Percentiles rank a stretch among this genome's conserved stretches.
Conservation (phyloP, 2,329 filamentous ascomycete species). For the Paecilomyces sp. region DNA sequence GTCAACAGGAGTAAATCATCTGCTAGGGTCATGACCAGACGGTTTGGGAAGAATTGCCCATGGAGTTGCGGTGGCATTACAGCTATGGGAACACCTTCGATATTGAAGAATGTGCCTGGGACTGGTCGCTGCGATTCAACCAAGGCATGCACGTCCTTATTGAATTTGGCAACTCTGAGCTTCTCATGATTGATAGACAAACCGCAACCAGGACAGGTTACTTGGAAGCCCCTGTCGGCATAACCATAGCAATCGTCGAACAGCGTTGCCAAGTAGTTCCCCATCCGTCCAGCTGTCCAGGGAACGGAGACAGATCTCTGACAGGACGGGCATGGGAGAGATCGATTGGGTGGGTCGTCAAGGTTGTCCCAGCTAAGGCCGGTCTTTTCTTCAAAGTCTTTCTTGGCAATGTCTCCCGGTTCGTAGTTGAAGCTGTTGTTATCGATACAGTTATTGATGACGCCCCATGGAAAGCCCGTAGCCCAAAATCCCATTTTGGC, state of each 20-base stretch:
- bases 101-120: constrained; percentile 59
- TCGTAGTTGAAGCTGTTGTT: constrained; percentile 50
- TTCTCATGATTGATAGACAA: constrained; percentile 48
- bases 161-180: constrained; percentile 57
- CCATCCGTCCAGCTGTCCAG: constrained; percentile 49
- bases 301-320: constrained; percentile 35
- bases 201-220: constrained; percentile 47
- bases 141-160: constrained; percentile 47
- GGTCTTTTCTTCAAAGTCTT: constrained; percentile 43
- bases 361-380: constrained; percentile 53
- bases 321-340: constrained; percentile 53
- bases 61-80: constrained; percentile 4
- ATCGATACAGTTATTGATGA: constrained; percentile 53
- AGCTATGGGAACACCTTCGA: constrained; percentile 44
- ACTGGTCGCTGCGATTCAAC: constrained; percentile 47
- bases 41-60: constrained; percentile 50
- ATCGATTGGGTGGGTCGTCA: constrained; percentile 44
- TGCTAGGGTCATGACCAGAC: constrained; percentile 46
- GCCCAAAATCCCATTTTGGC: constrained; percentile 53
- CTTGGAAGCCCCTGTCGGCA: constrained; percentile 41
- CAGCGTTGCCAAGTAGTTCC: constrained; percentile 12
- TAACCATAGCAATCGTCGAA: constrained; percentile 22
- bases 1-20: constrained; percentile 36
- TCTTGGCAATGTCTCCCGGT: constrained; percentile 37
- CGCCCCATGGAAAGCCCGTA: constrained; percentile 59